These are phyloP conservation scores for Botrytis deweyae DNA, from an alignment of 2,329 filamentous ascomycete species.

Conservation along the genomic window DNA sequence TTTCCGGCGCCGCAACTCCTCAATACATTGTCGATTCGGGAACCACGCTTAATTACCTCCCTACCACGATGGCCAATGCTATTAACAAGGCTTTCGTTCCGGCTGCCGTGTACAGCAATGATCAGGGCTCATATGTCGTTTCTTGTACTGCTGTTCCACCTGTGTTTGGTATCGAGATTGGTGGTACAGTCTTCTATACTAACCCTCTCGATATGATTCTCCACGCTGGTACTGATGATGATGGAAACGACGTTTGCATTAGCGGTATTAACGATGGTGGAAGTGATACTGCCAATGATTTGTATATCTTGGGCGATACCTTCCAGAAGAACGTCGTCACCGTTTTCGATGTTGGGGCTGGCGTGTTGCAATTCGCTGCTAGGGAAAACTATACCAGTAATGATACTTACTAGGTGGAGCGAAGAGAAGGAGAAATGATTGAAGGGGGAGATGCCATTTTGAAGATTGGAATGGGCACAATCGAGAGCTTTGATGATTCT, in stretches of 20 bases:
- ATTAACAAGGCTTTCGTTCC: conserved; percentile 46
- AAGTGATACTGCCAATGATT: conserved; percentile 34
- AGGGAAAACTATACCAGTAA: conserved; percentile 32
- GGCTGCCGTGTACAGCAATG: conserved; percentile 40
- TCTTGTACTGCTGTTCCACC: conserved; percentile 45
- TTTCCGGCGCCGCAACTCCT: conserved; percentile 16
- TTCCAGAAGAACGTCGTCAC: conserved; percentile 52
- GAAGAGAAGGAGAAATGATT: neutral
- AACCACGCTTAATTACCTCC: conserved; percentile 45
- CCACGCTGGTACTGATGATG: conserved; percentile 25
- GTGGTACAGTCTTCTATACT: conserved; percentile 38
- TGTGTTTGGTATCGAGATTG: conserved; percentile 44
- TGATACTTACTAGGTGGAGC: conserved; percentile 15
- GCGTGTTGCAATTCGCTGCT: conserved; percentile 48
- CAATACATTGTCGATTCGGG: conserved; percentile 45
- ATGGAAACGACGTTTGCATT: conserved; percentile 36
- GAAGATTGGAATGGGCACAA: neutral
- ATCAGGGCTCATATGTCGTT: conserved; percentile 42
- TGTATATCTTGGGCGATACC: conserved; percentile 46
- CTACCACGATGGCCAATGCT: conserved; percentile 39
- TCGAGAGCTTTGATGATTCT: neutral
- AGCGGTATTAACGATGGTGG: conserved; percentile 39
- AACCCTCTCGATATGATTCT: conserved; percentile 39
- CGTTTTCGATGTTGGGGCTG: conserved; percentile 50
- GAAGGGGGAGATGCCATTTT: neutral